phyloP scores from a whole-genome alignment of 495 filamentous ascomycete species.

The Aspergillus egyptiacus region DNA sequence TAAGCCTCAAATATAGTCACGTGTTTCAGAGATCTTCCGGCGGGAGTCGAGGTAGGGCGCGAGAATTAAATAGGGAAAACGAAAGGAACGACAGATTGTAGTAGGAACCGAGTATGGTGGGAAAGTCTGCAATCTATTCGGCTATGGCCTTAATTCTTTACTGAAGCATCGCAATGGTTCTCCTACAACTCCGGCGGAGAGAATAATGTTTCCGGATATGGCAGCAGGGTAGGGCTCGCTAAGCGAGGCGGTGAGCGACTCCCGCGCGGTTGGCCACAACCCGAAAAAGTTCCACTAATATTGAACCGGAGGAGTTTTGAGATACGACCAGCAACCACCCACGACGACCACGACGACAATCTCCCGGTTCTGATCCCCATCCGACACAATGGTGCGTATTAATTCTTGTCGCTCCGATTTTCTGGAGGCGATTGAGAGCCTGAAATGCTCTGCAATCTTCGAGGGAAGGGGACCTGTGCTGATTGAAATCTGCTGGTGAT shows the following conservation, averaged over 20 bases:
- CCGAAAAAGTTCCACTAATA: conserved; percentile 41
- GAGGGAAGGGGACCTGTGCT: conserved; percentile 12
- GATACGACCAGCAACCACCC: conserved; percentile 50
- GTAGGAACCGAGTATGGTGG: no score
- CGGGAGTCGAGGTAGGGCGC: no score
- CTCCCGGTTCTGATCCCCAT: conserved; percentile 54
- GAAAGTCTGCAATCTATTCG: no score
- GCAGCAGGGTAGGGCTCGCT: conserved; percentile 43
- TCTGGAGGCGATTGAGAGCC: conserved; percentile 6
- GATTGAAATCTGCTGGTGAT: conserved; percentile 29
- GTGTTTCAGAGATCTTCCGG: no score
- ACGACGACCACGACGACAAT: conserved; percentile 39
- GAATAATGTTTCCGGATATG: neutral
- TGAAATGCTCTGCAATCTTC: neutral
- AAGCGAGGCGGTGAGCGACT: conserved; percentile 41
- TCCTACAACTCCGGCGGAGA: neutral
- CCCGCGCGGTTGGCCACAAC: conserved; percentile 36
- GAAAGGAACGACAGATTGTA: no score
- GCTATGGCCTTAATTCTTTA: no score
- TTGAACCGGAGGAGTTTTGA: conserved; percentile 31
- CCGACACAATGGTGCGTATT: conserved; percentile 59
- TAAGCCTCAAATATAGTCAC: no score
- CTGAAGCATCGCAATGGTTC: no score
- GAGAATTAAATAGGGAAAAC: no score
- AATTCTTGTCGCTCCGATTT: conserved; percentile 4